Percentiles rank a stretch among this genome's conserved stretches.
These are phyloP conservation scores for Nakazawaea ishiwadae DNA, from an alignment of 805 yeast species.

Conservation along the genomic window DNA sequence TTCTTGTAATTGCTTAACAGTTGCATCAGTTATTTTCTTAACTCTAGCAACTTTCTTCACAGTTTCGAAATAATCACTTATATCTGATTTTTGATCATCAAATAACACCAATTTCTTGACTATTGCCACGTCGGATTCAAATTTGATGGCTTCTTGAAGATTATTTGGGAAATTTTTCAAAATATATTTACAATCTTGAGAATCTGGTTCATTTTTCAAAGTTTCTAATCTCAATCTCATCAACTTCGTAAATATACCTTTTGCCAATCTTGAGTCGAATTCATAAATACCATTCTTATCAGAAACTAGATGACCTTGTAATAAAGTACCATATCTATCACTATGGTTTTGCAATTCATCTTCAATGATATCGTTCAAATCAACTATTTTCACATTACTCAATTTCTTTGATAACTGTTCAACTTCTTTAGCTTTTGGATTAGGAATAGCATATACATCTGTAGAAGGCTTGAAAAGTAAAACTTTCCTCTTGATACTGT, in stretches of 20 bases:
- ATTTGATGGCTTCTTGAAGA: conserved; percentile 63
- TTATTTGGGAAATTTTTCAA: conserved; percentile 56
- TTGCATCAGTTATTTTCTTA: conserved; percentile 1
- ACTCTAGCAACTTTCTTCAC: conserved; percentile 45
- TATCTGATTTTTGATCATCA: conserved; percentile 32
- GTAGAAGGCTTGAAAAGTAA: conserved; percentile 18
- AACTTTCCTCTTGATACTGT: conserved; percentile 25
- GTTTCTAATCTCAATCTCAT: conserved; percentile 35
- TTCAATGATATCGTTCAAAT: conserved; percentile 45
- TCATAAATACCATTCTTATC: conserved; percentile 20
- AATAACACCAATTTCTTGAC: conserved; percentile 34
- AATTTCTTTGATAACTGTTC: conserved; percentile 2
- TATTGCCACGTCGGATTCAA: conserved; percentile 64
- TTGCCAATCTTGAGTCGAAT: conserved; percentile 27
- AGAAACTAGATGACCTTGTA: conserved; percentile 30
- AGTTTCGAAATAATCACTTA: conserved; percentile 60
- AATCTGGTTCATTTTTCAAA: conserved; percentile 15
- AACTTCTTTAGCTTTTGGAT: conserved; percentile 19
- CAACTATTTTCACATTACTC: conserved; percentile 34
- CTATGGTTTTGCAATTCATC: conserved; percentile 37
- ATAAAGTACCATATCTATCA: conserved; percentile 46
- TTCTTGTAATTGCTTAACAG: background rate
- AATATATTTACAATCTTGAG: conserved; percentile 40
- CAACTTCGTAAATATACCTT: conserved; percentile 48
- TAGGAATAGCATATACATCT: conserved; percentile 22